Percentiles rank a stretch among this genome's conserved stretches.
phyloP scores from a whole-genome alignment of 345 rosid species.

The Angophora floribunda region DNA sequence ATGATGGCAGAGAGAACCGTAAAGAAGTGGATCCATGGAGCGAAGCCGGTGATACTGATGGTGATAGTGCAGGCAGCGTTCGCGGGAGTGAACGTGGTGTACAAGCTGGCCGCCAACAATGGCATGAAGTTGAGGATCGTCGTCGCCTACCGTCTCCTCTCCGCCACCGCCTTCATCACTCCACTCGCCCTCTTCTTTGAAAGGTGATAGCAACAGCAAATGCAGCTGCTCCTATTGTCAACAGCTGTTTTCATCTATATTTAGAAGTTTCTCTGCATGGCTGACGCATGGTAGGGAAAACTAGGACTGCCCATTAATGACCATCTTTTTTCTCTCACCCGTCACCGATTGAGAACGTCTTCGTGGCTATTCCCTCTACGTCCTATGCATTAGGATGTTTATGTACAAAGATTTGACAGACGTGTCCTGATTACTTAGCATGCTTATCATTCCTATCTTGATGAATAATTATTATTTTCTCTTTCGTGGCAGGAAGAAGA shows the following conservation, averaged over 20 bases:
- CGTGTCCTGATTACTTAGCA: neutral
- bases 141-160: slow-evolving; percentile 16
- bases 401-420: neutral
- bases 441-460: neutral
- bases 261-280: neutral
- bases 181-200: slow-evolving; percentile 20
- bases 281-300: neutral
- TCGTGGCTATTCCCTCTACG: neutral
- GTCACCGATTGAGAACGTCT: neutral
- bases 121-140: slow-evolving; percentile 14
- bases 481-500: slow-evolving; percentile 18
- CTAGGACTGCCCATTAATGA: neutral
- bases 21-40: neutral
- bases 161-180: slow-evolving; percentile 9
- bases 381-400: neutral
- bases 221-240: neutral
- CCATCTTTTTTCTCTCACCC: neutral
- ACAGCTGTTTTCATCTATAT: neutral
- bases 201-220: neutral
- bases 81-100: slow-evolving; percentile 8
- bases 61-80: slow-evolving; percentile 3
- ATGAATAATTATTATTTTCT: neutral
- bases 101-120: slow-evolving; percentile 4
- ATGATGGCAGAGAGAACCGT: neutral
- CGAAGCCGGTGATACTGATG: slow-evolving; percentile 12